Base-by-base conservation (phyloP, 2,329 filamentous ascomycete genomes). In the Triangularia setosa region DNA sequence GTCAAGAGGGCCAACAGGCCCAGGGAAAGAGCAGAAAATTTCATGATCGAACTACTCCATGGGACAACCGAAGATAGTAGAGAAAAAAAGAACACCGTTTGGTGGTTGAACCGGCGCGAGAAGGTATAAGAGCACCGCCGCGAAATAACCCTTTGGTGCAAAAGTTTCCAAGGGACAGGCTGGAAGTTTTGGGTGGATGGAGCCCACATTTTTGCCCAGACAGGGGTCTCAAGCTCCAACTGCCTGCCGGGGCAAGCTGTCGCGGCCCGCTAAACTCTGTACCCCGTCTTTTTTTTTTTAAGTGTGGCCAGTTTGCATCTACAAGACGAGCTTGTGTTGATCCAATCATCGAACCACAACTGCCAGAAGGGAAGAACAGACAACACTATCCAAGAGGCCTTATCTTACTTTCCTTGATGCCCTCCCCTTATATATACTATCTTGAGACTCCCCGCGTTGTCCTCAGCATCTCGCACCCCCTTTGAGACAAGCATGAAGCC, bases 1-100 rank as follows among this genome's bases (percentile, higher is more conserved):
- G 84, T 85, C 69, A 92, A 78, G 71, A 90, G 79, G 79, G 87
- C 86, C 76, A 91, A 78, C 65, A 94, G 83, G 76, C 91, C 83
- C 70, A 94, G 73, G 61, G 89, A 83, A 71, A 91, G 79, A 70
- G 88, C 79, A 64, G 86, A 81, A 71, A 87, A 79, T 84, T 84
- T 93, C 92, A 96, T 96, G 71, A 79, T 87, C 73, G 78, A 79
- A 81, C 79, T 65, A 67, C 81, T 75, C 52, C 69, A 83, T 81
- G 62, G 35, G 60, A 21, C 24, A 63, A 21, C 40, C 21, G 40
- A 48, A 18, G 2, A 48, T 9, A 14, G 30, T 18, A 27, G 21
- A 55, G 27, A 18, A 55, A 55, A 55, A 16, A 25, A 55, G 52
- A 18, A 56, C 27, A 55, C 54, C 28, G 23, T n/a, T 33, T 48